Percentiles rank a stretch among this genome's conserved stretches.
Evolutionary conservation across 306 rosid genomes (phyloP).

Genomic region (Fagus sylvatica): DNA sequence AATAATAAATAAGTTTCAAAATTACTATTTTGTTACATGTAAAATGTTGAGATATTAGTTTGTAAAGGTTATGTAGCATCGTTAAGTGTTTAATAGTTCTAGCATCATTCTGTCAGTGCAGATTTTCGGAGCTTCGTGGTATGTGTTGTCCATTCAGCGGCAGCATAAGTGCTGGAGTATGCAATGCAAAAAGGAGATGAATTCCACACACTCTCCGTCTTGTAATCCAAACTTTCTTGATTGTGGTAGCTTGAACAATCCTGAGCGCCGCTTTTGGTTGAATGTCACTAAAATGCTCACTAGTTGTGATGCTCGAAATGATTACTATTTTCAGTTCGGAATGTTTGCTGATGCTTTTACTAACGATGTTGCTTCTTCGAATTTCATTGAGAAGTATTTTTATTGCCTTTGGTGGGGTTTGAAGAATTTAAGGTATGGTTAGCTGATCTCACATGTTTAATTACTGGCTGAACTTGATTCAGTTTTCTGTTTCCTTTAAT

Average conservation of each 20-base stretch:
- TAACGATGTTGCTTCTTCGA: constrained; percentile 56
- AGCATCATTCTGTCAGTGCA: constrained; percentile 49
- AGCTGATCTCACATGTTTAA: background rate
- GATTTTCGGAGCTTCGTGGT: constrained; percentile 85
- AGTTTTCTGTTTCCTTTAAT: background rate
- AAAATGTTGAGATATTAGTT: too few relatives aligned
- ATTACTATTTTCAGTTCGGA: constrained; percentile 60
- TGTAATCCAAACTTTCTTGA: constrained; percentile 59
- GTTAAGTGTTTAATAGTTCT: too few relatives aligned
- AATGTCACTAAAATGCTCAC: constrained; percentile 38
- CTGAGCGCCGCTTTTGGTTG: constrained; percentile 58
- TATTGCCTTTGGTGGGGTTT: constrained; percentile 98
- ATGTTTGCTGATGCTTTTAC: constrained; percentile 80
- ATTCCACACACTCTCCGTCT: constrained; percentile 70
- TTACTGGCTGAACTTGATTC: background rate
- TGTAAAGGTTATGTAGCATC: too few relatives aligned
- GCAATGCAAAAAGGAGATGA: constrained; percentile 54
- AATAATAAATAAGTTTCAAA: too few relatives aligned
- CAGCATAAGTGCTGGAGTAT: constrained; percentile 74
- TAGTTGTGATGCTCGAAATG: constrained; percentile 59
- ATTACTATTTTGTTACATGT: too few relatives aligned
- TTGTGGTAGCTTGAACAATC: constrained; percentile 29
- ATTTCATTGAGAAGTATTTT: constrained; percentile 62
- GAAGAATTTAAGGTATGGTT: constrained; percentile 62
- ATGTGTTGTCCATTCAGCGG: constrained; percentile 71